Base-by-base conservation (phyloP, 495 filamentous ascomycete genomes). In the Aspergillus homomorphus region DNA sequence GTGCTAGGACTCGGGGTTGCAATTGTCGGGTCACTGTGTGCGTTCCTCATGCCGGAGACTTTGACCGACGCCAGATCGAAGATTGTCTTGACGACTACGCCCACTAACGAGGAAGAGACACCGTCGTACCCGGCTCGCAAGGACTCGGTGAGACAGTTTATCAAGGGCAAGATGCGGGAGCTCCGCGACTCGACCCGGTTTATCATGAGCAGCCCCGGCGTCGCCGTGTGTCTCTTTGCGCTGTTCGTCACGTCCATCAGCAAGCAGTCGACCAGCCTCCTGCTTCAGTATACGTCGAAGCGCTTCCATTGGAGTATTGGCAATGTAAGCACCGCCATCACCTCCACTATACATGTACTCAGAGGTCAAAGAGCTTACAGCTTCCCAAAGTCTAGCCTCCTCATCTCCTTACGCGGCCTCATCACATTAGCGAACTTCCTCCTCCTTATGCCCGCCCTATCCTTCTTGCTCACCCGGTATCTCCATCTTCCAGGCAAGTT, bases 1-100 rank as follows among this genome's bases (percentile, higher is more conserved):
- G 54, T 65, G 0, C 50, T 72, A 0, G 66, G 67, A 3, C 12
- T 73, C 15, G 26, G 67, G 3, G 57, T 74, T 0, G 53, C 75
- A 0, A 20, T 70, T 3, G 6, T 73, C 19, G 71, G 73, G n/a
- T 53, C 57, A 19, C 24, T 59, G 7, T 53, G 70, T 15, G 45
- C 70, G n/a, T 53, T 76, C 0, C 60, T 80, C 21, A 62, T 82
- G 1, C 80, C 80, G 1, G 80, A 83, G 58, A 82, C 74, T 10
- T 67, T 80, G 23, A 51, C 51, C 54, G 57, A 62, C 43, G 57
- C 59, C 28, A 63, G 66, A 53, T 59, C 58, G n/a, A 66, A 64
- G 38, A 58, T n/a, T 45, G 4, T 23, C 26, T 5, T 21, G 44
- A 18, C 50, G 0, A 20, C 26, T 16, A 28, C 43, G 15, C 14